Percentiles rank a stretch among this genome's conserved stretches.
Conservation (phyloP, 2,329 filamentous ascomycete genomes). For the Diaporthe sp. region DNA sequence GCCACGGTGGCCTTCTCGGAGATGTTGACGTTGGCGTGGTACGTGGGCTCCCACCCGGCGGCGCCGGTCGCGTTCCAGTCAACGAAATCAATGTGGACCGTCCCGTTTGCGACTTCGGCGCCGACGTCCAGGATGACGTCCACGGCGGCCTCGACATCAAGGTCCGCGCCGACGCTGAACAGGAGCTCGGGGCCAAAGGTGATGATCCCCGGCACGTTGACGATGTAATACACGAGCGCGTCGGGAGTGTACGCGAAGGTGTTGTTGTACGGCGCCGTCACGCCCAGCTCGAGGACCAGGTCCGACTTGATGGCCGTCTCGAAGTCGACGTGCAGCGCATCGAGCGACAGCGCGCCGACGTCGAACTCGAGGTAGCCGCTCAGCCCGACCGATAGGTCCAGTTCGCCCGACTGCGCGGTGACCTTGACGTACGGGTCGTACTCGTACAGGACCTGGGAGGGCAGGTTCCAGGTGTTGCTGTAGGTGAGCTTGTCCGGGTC, state of each 20-base stretch:
- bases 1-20: slow-evolving; percentile 41
- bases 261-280: slow-evolving; percentile 50
- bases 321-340: slow-evolving; percentile 57
- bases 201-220: slow-evolving; percentile 56
- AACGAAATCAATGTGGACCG: slow-evolving; percentile 47
- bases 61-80: slow-evolving; percentile 39
- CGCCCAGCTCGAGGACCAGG: slow-evolving; percentile 51
- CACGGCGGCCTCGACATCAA: slow-evolving; percentile 49
- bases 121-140: slow-evolving; percentile 41
- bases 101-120: slow-evolving; percentile 42
- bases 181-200: slow-evolving; percentile 48
- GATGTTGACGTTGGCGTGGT: slow-evolving; percentile 40
- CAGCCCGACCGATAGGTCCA: slow-evolving; percentile 53
- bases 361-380: slow-evolving; percentile 58
- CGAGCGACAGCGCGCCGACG: slow-evolving; percentile 49
- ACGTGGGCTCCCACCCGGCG: slow-evolving; percentile 41
- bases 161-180: slow-evolving; percentile 53
- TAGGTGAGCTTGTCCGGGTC: slow-evolving; percentile 22
- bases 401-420: slow-evolving; percentile 50
- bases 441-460: slow-evolving; percentile 29
- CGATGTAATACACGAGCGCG: slow-evolving; percentile 52
- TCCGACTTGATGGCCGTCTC: slow-evolving; percentile 53
- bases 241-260: slow-evolving; percentile 51
- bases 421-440: slow-evolving; percentile 48
- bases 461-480: slow-evolving; percentile 26